Evolutionary conservation across 2,329 filamentous ascomycete species (phyloP).

Genomic region (Aspergillus hiratsukae): DNA sequence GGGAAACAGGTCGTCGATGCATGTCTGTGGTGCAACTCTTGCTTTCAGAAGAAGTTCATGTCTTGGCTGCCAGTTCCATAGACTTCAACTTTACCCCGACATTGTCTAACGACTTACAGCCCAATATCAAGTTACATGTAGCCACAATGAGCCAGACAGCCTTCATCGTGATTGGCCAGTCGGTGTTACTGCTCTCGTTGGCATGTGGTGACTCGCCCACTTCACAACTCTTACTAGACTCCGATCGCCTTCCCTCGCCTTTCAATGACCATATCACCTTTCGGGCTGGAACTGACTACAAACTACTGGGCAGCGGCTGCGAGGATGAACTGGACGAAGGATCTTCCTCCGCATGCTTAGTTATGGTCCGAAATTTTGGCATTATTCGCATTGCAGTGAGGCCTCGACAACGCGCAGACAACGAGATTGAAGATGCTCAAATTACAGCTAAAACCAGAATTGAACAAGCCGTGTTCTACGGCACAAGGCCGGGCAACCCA

Average conservation of each 20-base stretch:
- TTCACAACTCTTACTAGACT: constrained; percentile 67
- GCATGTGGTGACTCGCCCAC: constrained; percentile 66
- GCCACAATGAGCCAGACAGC: constrained; percentile 75
- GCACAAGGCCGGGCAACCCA: constrained; percentile 75
- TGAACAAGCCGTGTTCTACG: constrained; percentile 92
- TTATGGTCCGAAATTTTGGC: constrained; percentile 56
- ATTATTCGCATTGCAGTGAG: constrained; percentile 51
- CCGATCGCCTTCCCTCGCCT: constrained; percentile 57
- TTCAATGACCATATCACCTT: constrained; percentile 89
- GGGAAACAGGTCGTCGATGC: constrained; percentile 48
- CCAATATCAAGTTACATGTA: constrained; percentile 61
- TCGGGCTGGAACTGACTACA: constrained; percentile 48
- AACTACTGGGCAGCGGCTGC: constrained; percentile 47
- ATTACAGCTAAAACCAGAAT: constrained; percentile 84
- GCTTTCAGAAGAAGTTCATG: constrained; percentile 50
- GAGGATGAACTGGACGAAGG: constrained; percentile 43
- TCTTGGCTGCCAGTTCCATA: constrained; percentile 66
- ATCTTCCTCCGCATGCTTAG: constrained; percentile 40
- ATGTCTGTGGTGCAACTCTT: constrained; percentile 72
- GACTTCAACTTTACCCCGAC: constrained; percentile 58
- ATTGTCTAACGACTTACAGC: constrained; percentile 42
- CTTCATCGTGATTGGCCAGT: constrained; percentile 74
- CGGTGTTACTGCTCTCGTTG: constrained; percentile 73
- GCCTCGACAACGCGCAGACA: constrained; percentile 36
- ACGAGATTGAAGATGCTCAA: constrained; percentile 44